A percentile compares a stretch with the other conserved stretches of the same genome.
These are phyloP conservation scores for Clarireedia paspali DNA, from an alignment of 2,329 filamentous ascomycete genomes.

Conservation along the genomic window DNA sequence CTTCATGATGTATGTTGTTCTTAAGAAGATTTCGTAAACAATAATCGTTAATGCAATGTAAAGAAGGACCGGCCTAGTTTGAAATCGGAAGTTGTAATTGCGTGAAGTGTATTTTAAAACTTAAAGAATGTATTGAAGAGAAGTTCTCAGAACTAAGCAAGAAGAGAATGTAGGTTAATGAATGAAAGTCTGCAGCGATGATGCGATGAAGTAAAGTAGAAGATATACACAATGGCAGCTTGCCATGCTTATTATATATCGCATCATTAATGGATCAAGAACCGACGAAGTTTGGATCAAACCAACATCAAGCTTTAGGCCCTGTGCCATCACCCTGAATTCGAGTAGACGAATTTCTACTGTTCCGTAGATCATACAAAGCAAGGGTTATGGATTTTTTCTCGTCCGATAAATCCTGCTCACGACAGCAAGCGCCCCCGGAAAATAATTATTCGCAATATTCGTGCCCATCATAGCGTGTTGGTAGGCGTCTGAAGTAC, in stretches of 20 bases:
- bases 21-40: neutral
- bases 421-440: neutral
- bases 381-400: neutral
- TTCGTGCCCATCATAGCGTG: neutral
- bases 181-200: conserved; percentile 20
- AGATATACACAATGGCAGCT: conserved; percentile 2
- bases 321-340: neutral
- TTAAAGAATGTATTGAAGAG: conserved; percentile 27
- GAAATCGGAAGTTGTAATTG: conserved; percentile 11
- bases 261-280: conserved; percentile 10
- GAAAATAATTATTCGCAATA: neutral
- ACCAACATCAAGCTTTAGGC: neutral
- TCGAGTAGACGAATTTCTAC: neutral
- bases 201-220: conserved; percentile 21
- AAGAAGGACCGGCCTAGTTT: conserved; percentile 25
- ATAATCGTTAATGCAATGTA: neutral
- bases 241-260: conserved; percentile 18
- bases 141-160: conserved; percentile 28
- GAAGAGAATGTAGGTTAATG: conserved; percentile 25
- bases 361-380: neutral
- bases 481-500: neutral
- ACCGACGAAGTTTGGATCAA: conserved; percentile 14
- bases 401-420: neutral
- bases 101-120: neutral
- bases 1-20: conserved; percentile 26